phyloP scores from a whole-genome alignment of 345 rosid species.

The Garcia nutans region DNA sequence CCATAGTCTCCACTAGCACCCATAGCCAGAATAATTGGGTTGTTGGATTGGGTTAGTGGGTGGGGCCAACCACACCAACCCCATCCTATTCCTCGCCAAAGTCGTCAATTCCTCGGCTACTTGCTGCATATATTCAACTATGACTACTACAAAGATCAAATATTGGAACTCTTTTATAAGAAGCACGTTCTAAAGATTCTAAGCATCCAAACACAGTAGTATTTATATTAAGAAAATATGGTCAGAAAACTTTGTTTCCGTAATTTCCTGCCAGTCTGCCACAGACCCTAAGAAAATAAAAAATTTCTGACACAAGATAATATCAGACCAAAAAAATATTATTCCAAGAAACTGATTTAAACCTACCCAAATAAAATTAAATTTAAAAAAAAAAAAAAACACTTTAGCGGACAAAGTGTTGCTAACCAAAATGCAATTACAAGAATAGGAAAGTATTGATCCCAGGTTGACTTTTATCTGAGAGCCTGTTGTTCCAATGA shows the following conservation, averaged over 20 bases:
- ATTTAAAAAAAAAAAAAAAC: too few relatives aligned
- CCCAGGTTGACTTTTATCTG: background rate
- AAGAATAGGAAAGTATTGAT: background rate
- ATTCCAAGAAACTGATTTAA: too few relatives aligned
- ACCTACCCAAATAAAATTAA: too few relatives aligned
- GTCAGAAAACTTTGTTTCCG: too few relatives aligned
- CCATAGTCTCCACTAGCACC: background rate
- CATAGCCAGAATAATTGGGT: background rate
- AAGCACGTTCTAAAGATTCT: too few relatives aligned
- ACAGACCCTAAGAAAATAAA: too few relatives aligned
- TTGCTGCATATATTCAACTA: background rate
- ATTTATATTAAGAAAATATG: too few relatives aligned
- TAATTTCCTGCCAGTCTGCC: too few relatives aligned
- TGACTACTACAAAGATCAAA: background rate
- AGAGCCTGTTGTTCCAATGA: background rate
- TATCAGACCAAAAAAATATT: too few relatives aligned
- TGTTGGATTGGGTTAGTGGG: background rate
- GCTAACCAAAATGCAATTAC: background rate
- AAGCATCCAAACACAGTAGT: background rate
- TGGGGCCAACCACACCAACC: conserved; percentile 1
- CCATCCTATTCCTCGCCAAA: background rate
- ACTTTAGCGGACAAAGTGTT: background rate
- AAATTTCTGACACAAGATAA: too few relatives aligned
- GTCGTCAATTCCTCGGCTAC: conserved; percentile 1
- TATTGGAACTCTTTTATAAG: too few relatives aligned